phyloP scores from a whole-genome alignment of 768 basidiomycete genomes.

The Boletales sp. region DNA sequence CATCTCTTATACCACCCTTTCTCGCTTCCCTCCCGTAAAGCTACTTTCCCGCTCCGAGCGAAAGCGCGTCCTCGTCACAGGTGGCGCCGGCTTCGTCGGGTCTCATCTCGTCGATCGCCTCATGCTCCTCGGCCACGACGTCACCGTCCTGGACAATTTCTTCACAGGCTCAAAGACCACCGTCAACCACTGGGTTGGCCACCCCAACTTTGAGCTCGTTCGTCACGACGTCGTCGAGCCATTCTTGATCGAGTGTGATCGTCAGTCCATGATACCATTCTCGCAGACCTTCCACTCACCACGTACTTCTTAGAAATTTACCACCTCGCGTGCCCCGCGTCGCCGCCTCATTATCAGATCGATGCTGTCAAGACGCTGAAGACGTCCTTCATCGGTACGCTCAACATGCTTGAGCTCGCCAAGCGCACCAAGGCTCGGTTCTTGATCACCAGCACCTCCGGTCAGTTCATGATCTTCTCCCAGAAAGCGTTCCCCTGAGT shows the following conservation, averaged over 20 bases:
- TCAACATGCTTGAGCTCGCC: slow-evolving; percentile 98
- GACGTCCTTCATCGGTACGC: slow-evolving; percentile 96
- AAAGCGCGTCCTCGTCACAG: slow-evolving; percentile 92
- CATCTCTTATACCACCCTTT: slow-evolving; percentile 90
- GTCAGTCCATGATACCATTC: slow-evolving; percentile 40
- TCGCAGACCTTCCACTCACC: neutral
- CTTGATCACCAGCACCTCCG: slow-evolving; percentile 92
- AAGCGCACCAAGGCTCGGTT: slow-evolving; percentile 98
- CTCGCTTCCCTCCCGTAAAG: slow-evolving; percentile 90
- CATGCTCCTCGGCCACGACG: slow-evolving; percentile 97
- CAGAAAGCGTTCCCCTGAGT: slow-evolving; percentile 1
- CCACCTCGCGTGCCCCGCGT: slow-evolving; percentile 96
- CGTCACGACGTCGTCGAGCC: slow-evolving; percentile 97
- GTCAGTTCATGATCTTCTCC: slow-evolving; percentile 37
- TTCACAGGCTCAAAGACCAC: slow-evolving; percentile 99
- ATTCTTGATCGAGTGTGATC: slow-evolving; percentile 98
- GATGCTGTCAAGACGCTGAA: slow-evolving; percentile 98
- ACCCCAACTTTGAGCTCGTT: slow-evolving; percentile 98
- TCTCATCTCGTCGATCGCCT: slow-evolving; percentile 97
- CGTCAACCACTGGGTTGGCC: slow-evolving; percentile 92
- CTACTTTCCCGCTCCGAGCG: slow-evolving; percentile 72
- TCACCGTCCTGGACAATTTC: slow-evolving; percentile 97
- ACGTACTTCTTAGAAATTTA: slow-evolving; percentile 71
- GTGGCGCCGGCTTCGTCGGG: slow-evolving; percentile 99
- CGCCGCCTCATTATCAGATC: slow-evolving; percentile 96